A percentile compares a stretch with the other conserved stretches of the same genome.
Conservation (phyloP, 225 moss, liverwort and hornwort genomes). For the Polytrichum commune region DNA sequence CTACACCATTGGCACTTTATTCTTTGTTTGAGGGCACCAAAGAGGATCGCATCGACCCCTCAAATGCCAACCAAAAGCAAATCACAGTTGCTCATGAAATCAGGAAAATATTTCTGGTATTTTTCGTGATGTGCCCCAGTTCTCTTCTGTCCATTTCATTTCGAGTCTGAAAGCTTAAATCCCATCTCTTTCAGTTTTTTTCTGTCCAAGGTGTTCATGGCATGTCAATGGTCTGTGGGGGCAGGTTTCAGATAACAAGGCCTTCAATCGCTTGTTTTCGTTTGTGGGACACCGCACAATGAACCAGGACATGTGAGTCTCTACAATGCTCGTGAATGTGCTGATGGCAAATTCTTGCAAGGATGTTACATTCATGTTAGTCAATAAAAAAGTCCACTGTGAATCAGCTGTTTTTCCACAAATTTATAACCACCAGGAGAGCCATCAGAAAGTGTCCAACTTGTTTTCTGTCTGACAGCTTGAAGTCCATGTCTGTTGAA, state of each 20-base stretch:
- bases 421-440: too few relatives aligned
- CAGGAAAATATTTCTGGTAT: conserved; percentile 83
- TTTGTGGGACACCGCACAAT: conserved; percentile 73
- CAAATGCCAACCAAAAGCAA: conserved; percentile 46
- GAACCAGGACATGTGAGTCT: conserved; percentile 72
- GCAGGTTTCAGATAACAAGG: conserved; percentile 83
- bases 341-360: too few relatives aligned
- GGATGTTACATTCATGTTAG: not conserved
- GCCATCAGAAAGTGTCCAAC: too few relatives aligned
- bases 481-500: too few relatives aligned
- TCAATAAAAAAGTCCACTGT: not conserved
- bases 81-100: conserved; percentile 84
- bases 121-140: not conserved
- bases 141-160: not conserved
- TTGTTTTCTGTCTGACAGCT: too few relatives aligned
- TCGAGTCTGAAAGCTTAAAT: not conserved
- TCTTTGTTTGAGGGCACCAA: conserved; percentile 61
- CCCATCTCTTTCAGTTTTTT: not conserved
- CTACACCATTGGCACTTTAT: conserved; percentile 45
- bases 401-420: not conserved
- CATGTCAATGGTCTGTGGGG: conserved; percentile 1
- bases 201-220: not conserved
- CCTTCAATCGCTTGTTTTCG: conserved; percentile 79
- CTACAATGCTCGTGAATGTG: not conserved
- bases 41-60: conserved; percentile 59